Evolutionary conservation across 129 eudicot genomes (phyloP), one percentile per base, ranked within the genome.

Genomic region (Tanacetum coccineum): DNA sequence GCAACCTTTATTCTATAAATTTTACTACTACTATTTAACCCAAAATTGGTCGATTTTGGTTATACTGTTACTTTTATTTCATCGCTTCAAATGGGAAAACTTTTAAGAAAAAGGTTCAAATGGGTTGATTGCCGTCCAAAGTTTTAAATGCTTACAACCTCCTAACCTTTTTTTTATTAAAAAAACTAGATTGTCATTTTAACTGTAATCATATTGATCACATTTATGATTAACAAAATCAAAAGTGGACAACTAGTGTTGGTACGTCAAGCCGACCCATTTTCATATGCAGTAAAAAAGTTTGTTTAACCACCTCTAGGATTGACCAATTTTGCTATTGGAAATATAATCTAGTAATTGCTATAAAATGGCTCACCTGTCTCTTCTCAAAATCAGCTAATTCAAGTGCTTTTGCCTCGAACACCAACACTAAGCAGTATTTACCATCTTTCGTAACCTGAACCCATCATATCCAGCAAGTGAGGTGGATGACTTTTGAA

Each of bases 361-460:
- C 9, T 20, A 62, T 42, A 64, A 28, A 2, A 3, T 2, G 64
- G 14, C 26, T 64, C 50, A 92, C 98, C 91, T 93, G 95, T 93
- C 98, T 87, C 71, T 87, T 75, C 74, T 88, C 98, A 58, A 93
- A 93, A 78, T 93, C 96, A 22, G 98, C 86, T 57, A 93, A 76
- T 70, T 88, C 76, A 62, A 88, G 89, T 28, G 88, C 84, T 82
- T 92, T 86, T 47, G 98, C 98, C 70, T 88, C 96, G 42, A 93
- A 93, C 67, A 88, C 92, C 76, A 93, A 69, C n/a, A 86, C 95
- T 69, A 93, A 81, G 58, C 89, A 84, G 70, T 93, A 93, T 86
- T 73, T 88, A 45, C 96, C 95, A 78, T 93, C 96, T 75, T 84
- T 89, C 2, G 91, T 86, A 36, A 86, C 92, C 98, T 93, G 67